Conservation (phyloP, 2,329 filamentous ascomycete genomes). For the Fusarium nanum region DNA sequence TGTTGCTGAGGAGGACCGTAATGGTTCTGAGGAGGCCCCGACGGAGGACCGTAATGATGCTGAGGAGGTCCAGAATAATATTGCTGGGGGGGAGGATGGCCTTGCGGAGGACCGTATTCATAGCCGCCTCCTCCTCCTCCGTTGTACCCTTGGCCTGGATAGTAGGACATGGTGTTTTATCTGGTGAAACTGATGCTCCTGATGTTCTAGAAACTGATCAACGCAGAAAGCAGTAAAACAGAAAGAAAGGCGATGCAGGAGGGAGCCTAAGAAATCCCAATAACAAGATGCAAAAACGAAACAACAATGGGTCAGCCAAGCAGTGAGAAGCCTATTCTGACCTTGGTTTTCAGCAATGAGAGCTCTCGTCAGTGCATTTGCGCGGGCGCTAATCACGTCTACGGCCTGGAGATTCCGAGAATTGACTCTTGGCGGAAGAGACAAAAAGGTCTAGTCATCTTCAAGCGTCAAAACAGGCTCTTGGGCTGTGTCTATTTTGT, state of each 20-base stretch:
- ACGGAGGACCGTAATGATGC: slow-evolving; percentile 44
- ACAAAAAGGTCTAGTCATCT: neutral
- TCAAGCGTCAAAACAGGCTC: too few species aligned
- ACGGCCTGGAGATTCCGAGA: neutral
- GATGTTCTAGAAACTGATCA: slow-evolving; percentile 9
- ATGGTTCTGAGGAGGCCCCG: slow-evolving; percentile 35
- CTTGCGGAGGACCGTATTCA: slow-evolving; percentile 45
- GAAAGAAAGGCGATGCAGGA: slow-evolving; percentile 20
- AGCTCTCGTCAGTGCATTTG: neutral
- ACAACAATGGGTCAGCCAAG: slow-evolving; percentile 24
- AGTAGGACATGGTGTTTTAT: slow-evolving; percentile 52
- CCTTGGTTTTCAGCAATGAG: slow-evolving; percentile 10
- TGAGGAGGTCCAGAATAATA: slow-evolving; percentile 30
- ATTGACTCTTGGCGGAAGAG: neutral
- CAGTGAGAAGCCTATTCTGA: slow-evolving; percentile 8
- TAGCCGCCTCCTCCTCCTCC: slow-evolving; percentile 48
- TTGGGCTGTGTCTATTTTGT: neutral
- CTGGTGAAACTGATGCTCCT: slow-evolving; percentile 6
- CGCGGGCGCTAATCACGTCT: slow-evolving; percentile 34
- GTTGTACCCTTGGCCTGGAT: slow-evolving; percentile 56
- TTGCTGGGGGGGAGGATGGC: slow-evolving; percentile 27
- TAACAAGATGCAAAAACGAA: slow-evolving; percentile 13
- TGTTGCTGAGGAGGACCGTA: neutral
- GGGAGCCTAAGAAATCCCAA: slow-evolving; percentile 19
- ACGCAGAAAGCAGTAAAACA: neutral